Conservation (phyloP, 495 filamentous ascomycete genomes). For the Penicillium manginii region DNA sequence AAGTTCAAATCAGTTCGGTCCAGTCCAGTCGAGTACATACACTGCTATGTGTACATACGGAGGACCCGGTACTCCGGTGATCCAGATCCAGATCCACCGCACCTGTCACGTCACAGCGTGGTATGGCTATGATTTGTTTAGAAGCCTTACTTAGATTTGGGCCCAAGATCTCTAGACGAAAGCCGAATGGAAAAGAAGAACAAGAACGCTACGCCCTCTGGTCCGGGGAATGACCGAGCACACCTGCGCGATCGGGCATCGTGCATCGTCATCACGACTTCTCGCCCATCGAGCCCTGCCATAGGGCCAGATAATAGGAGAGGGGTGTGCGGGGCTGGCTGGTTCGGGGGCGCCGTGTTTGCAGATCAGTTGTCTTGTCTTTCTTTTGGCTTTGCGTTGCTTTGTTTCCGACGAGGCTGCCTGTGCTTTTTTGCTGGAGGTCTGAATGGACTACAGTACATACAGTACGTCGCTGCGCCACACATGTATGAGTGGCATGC, state of each 20-base stretch:
- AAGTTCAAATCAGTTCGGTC: not conserved
- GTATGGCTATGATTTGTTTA: too few relatives aligned
- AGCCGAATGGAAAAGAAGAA: too few relatives aligned
- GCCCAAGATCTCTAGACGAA: too few relatives aligned
- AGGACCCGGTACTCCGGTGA: too few relatives aligned
- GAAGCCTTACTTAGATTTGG: too few relatives aligned
- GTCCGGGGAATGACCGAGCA: not conserved
- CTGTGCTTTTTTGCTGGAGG: not conserved
- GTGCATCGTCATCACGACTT: constrained; percentile 7
- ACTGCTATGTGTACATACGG: too few relatives aligned
- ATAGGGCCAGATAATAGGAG: not conserved
- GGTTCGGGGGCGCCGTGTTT: not conserved
- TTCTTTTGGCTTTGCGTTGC: too few relatives aligned
- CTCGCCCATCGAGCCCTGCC: not conserved
- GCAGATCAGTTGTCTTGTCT: not conserved
- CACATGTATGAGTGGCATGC: constrained; percentile 7
- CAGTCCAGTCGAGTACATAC: too few relatives aligned
- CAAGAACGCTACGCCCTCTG: not conserved
- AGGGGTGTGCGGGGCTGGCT: not conserved
- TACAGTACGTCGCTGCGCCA: constrained; percentile 21
- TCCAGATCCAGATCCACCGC: too few relatives aligned
- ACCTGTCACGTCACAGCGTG: too few relatives aligned
- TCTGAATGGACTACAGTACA: not conserved
- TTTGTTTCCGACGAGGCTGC: not conserved
- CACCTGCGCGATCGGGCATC: constrained; percentile 21